Evolutionary conservation across 768 basidiomycete species (phyloP), one percentile per base, ranked within the genome.

Genomic region (Calvatia gigantea): DNA sequence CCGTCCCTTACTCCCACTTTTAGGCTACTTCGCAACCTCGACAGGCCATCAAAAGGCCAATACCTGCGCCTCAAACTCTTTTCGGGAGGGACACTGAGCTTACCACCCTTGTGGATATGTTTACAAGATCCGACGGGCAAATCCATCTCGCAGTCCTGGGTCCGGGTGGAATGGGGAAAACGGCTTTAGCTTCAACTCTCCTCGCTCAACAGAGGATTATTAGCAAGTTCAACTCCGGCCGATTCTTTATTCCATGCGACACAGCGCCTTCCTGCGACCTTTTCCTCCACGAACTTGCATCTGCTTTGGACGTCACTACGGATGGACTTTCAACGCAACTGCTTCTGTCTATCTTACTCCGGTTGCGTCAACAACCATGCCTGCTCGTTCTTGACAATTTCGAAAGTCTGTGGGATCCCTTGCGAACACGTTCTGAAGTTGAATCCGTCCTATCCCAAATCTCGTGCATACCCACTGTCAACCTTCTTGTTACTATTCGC

Each of bases 91-190:
- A 62, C 6, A 32, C 57, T 12, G 66, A 69, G 49, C 63, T 67
- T 32, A 43, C 57, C 21, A 42, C 49, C 3, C 53, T 65, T n/a
- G 65, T 67, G 2, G 55, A 57, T 15, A 43, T 65, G 8, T 19
- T 17, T 14, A 19, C 2, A 21, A 35, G 4, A 5, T 27, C 31
- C n/a, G 12, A 38, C 15, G 19, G 32, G 2, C 31, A 50, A 23
- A 42, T 43, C 2, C 44, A 58, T 14, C 14, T 35, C 9, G 31
- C 35, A 3, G 67, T 73, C n/a, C 52, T 73, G 4, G 71, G 71
- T 4, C 55, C 66, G 11, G 71, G 70, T 1, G 69, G 71, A 2
- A 68, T 71, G 11, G 70, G 71, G 0, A 73, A 71, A 51, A 73
- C 71, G 0, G 65, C 71, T 1, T 45, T 70, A n/a, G 67, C 67